phyloP scores from a whole-genome alignment of 176 grass and related monocot species.

The Melocanna baccifera region DNA sequence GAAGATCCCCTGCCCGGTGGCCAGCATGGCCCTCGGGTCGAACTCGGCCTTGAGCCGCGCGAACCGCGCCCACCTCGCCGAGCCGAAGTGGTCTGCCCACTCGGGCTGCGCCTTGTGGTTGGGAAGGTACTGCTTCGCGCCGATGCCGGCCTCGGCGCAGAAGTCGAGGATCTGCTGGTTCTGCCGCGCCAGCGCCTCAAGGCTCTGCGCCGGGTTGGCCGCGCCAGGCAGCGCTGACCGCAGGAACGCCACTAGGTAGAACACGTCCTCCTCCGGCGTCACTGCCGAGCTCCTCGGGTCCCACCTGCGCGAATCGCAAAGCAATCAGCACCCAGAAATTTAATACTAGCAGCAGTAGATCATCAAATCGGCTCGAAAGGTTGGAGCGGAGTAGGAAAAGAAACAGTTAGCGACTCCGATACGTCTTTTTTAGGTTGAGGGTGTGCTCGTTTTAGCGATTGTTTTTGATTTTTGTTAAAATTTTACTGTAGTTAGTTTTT shows the following conservation, averaged over 20 bases:
- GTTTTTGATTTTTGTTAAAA: no score
- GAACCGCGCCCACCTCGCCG: conserved; percentile 52
- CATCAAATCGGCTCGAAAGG: not conserved
- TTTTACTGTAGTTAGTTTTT: no score
- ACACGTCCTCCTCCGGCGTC: conserved; percentile 82
- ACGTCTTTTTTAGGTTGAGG: not conserved
- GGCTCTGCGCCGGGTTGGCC: conserved; percentile 34
- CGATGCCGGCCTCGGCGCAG: conserved; percentile 55
- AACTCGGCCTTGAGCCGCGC: conserved; percentile 51
- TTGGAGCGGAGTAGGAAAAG: not conserved
- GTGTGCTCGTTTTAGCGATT: no score
- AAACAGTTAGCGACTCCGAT: conserved; percentile 25
- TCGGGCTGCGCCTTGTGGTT: conserved; percentile 58
- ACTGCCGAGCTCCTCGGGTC: conserved; percentile 75
- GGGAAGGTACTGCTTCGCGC: conserved; percentile 82
- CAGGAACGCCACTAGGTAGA: conserved; percentile 94
- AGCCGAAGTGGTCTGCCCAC: conserved; percentile 76
- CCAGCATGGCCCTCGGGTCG: conserved; percentile 66
- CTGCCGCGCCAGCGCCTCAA: conserved; percentile 58
- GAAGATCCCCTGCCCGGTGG: conserved; percentile 83
- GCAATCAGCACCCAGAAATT: not conserved
- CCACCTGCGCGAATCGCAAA: conserved; percentile 47
- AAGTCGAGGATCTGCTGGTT: conserved; percentile 73
- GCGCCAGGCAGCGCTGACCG: conserved; percentile 63
- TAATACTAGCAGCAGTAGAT: not conserved